Conservation (phyloP, 495 filamentous ascomycete genomes). For the Daldinia decipiens region DNA sequence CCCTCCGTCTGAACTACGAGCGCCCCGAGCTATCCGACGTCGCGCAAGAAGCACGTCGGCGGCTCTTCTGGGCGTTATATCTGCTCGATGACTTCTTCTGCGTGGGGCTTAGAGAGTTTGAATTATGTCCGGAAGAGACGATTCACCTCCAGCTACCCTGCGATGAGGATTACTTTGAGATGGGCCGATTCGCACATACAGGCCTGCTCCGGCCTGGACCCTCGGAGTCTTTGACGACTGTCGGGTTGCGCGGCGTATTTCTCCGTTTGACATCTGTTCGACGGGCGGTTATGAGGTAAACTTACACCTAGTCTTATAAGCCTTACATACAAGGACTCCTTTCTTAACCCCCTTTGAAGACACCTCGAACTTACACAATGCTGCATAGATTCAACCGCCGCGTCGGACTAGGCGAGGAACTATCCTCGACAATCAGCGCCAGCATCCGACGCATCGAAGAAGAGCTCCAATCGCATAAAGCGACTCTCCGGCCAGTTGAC, state of each 20-base stretch:
- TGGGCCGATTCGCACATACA: conserved; percentile 31
- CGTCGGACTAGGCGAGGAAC: conserved; percentile 39
- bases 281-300: conserved; percentile 45
- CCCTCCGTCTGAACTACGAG: conserved; percentile 48
- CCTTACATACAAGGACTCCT: neutral
- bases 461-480: conserved; percentile 25
- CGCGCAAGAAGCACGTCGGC: conserved; percentile 46
- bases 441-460: conserved; percentile 39
- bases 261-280: conserved; percentile 43
- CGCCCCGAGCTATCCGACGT: conserved; percentile 41
- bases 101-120: conserved; percentile 46
- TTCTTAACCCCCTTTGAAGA: neutral
- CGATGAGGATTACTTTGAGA: conserved; percentile 43
- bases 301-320: neutral
- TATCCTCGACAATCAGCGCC: conserved; percentile 33
- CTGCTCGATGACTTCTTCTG: conserved; percentile 45
- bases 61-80: conserved; percentile 48
- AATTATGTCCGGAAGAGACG: conserved; percentile 45
- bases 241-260: conserved; percentile 40
- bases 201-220: conserved; percentile 33
- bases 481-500: conserved; percentile 22
- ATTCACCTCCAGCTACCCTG: conserved; percentile 48
- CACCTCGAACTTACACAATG: conserved; percentile 8
- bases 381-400: conserved; percentile 38
- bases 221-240: conserved; percentile 5